A percentile compares a stretch with the other conserved stretches of the same genome.
phyloP scores from a whole-genome alignment of 2,329 filamentous ascomycete genomes.

The Claviceps fusiformis region DNA sequence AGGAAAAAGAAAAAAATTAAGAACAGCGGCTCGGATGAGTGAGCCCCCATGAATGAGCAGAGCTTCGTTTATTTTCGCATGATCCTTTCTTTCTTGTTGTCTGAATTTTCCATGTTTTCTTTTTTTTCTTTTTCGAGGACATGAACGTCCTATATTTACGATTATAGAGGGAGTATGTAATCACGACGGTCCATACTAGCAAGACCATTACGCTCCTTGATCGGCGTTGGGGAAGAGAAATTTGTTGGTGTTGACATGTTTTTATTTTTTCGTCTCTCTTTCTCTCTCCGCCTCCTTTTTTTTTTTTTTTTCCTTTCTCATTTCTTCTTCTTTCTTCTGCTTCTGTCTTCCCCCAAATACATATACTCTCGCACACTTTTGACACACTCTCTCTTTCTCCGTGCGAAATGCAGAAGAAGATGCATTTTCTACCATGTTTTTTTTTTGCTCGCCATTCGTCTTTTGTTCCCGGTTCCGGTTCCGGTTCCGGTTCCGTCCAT shows the following conservation, averaged over 20 bases:
- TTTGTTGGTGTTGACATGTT: conserved; percentile 16
- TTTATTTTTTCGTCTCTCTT: neutral
- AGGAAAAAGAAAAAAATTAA: too few species aligned
- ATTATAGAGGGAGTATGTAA: conserved; percentile 20
- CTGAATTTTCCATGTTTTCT: neutral
- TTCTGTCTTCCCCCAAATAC: neutral
- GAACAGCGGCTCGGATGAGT: neutral
- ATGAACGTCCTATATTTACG: neutral
- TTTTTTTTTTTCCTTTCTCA: neutral
- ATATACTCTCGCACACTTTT: too few species aligned
- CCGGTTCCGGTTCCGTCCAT: conserved; percentile 1
- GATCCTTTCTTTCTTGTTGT: neutral
- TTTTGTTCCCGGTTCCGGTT: conserved; percentile 4
- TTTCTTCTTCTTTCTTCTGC: neutral
- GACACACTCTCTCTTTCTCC: neutral
- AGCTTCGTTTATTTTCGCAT: neutral
- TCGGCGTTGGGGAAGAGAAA: conserved; percentile 18
- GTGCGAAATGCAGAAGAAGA: neutral
- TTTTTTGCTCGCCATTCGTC: conserved; percentile 5
- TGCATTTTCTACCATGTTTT: neutral
- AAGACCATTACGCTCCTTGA: conserved; percentile 25
- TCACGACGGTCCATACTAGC: conserved; percentile 20
- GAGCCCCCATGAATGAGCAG: neutral
- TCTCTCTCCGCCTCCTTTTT: neutral
- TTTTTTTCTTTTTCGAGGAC: neutral